Percentiles rank a stretch among this genome's conserved stretches.
Evolutionary conservation across 139 green algal genomes (phyloP).

Genomic region (Closterium sp.): DNA sequence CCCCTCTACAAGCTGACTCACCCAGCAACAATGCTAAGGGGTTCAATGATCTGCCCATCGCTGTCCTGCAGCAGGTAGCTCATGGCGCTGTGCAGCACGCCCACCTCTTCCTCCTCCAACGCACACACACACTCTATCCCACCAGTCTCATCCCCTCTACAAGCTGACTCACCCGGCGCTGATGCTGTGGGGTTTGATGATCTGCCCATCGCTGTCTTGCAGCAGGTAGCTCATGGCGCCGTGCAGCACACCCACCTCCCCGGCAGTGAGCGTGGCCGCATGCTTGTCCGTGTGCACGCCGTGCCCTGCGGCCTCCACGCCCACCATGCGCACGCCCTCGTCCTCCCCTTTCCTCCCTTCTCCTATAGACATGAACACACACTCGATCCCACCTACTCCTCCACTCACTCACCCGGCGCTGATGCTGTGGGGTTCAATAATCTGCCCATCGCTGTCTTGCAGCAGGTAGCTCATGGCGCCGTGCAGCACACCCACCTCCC

Average conservation of each 20-base stretch:
- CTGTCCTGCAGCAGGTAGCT: constrained; percentile 94
- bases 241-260: constrained; percentile 96
- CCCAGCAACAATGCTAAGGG: constrained; percentile 93
- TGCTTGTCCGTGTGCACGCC: too few relatives aligned
- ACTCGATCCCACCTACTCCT: too few relatives aligned
- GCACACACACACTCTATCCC: background rate
- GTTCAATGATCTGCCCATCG: constrained; percentile 97
- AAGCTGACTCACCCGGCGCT: constrained; percentile 71
- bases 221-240: constrained; percentile 93
- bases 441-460: constrained; percentile 95
- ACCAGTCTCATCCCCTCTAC: background rate
- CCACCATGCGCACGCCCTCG: too few relatives aligned
- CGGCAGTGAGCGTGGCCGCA: too few relatives aligned
- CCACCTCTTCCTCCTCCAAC: background rate
- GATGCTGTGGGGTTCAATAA: constrained; percentile 98
- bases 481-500: constrained; percentile 79
- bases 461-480: constrained; percentile 93
- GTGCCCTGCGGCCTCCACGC: too few relatives aligned
- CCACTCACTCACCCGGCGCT: constrained; percentile 73
- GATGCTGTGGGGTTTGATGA: constrained; percentile 98
- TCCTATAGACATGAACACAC: too few relatives aligned
- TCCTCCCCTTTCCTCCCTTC: constrained; percentile 72
- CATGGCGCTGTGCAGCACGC: constrained; percentile 89
- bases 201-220: constrained; percentile 94
- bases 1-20: constrained; percentile 3